A percentile compares a stretch with the other conserved stretches of the same genome.
These are phyloP conservation scores for Metschnikowia arizonensis DNA, from an alignment of 805 yeast species.

Conservation along the genomic window DNA sequence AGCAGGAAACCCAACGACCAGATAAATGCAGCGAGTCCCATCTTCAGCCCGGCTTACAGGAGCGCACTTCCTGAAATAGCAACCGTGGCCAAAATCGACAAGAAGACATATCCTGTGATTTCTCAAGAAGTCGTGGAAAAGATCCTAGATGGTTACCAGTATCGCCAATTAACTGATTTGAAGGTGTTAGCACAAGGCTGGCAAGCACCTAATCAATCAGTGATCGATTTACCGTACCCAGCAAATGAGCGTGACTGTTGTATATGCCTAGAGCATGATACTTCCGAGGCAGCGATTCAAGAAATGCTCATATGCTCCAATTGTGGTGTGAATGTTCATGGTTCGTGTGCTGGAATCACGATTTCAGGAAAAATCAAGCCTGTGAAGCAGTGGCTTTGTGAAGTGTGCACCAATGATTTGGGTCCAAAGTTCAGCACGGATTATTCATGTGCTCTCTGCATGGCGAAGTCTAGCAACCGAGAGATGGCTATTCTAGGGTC, in stretches of 20 bases:
- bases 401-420: constrained; percentile 67
- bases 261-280: constrained; percentile 48
- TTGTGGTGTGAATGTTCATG: constrained; percentile 71
- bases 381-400: constrained; percentile 67
- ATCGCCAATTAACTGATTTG: constrained; percentile 28
- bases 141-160: constrained; percentile 18
- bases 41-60: constrained; percentile 22
- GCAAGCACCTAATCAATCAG: constrained; percentile 14
- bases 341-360: constrained; percentile 58
- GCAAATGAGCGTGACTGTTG: constrained; percentile 39
- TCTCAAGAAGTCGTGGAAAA: constrained; percentile 14
- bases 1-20: constrained; percentile 14
- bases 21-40: constrained; percentile 16
- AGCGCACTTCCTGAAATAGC: constrained; percentile 12
- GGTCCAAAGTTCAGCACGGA: constrained; percentile 55
- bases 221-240: constrained; percentile 13
- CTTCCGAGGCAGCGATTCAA: constrained; percentile 19
- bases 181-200: constrained; percentile 13
- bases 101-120: constrained; percentile 17
- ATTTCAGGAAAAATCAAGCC: constrained; percentile 22
- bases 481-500: constrained; percentile 43
- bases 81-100: constrained; percentile 17
- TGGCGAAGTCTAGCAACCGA: constrained; percentile 46
- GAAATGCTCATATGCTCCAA: constrained; percentile 52
- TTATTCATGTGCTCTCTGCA: constrained; percentile 66